Evolutionary conservation across 805 yeast genomes (phyloP).

Genomic region (Yamadazyma sp.): DNA sequence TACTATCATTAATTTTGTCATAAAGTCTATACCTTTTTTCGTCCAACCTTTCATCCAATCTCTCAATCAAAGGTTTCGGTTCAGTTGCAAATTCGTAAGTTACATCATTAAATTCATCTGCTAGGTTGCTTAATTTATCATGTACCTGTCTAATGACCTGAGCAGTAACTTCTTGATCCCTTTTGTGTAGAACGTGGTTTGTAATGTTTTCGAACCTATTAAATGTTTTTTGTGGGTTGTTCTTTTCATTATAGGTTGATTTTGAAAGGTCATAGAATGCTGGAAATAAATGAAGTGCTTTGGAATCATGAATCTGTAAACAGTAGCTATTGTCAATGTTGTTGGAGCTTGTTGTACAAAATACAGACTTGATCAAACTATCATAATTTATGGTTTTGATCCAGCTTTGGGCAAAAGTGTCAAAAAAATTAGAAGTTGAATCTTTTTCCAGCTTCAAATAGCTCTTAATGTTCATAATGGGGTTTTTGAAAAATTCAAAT

Average conservation of each 20-base stretch:
- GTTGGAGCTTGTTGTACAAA: constrained; percentile 36
- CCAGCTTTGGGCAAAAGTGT: constrained; percentile 42
- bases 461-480: constrained; percentile 21
- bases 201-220: background rate
- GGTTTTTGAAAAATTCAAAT: constrained; percentile 8
- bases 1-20: constrained; percentile 14
- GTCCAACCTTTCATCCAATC: constrained; percentile 19
- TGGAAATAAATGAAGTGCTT: constrained; percentile 23
- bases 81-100: constrained; percentile 19
- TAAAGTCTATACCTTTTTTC: constrained; percentile 13
- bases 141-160: constrained; percentile 23
- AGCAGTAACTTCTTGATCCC: constrained; percentile 10
- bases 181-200: background rate
- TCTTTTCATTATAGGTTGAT: background rate
- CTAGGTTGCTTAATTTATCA: constrained; percentile 12
- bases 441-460: constrained; percentile 13
- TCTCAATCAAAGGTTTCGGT: constrained; percentile 18
- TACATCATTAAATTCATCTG: constrained; percentile 16
- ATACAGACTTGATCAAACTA: constrained; percentile 37
- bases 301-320: constrained; percentile 30
- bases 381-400: constrained; percentile 25
- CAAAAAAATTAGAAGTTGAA: constrained; percentile 35
- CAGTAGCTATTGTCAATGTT: constrained; percentile 32
- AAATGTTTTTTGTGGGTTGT: background rate
- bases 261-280: constrained; percentile 13